Base-by-base conservation (phyloP, 768 basidiomycete species). In the Russula lepida region DNA sequence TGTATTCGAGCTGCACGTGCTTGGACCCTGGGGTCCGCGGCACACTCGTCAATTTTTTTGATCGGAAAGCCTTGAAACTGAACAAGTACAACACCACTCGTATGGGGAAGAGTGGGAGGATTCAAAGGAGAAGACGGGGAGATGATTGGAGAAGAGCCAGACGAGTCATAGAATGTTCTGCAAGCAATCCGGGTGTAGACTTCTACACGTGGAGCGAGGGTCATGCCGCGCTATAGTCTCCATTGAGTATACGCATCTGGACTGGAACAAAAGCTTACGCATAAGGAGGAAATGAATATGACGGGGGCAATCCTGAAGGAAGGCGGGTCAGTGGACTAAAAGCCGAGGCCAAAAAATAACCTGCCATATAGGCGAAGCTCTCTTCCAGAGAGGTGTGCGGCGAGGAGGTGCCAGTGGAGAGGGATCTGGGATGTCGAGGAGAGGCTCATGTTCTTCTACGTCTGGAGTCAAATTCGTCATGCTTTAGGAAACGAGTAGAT, bases 1-100 rank as follows among this genome's bases (percentile, higher is more conserved):
- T 65, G 66, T 32, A 66, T 66, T 19, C 66, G 64, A n/a, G 66
- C 66, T 15, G 66, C 66, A 17, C 66, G 66, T 7, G 59, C 66
- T 33, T 59, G 66, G n/a, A 66, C 66, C 39, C 53, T 50, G 15
- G 66, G 64, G 47, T 66, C 66, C 39, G 53, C 57, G 4, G 56
- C 57, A 39, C 66, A 65, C n/a, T 59, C 39, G 17, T 65, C 66
- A 49, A 49, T 49, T 23, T 6, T 30, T 44, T 53, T 55, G 51
- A 64, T 28, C 0, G 56, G 54, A 12, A 7, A 8, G 21, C 55
- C 59, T 46, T 30, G 63, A 37, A 64, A 56, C 12, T 48, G 43
- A 19, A 64, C 52, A 28, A 46, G 54, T 33, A 62, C 35, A 9
- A 19, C 46, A 13, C 27, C 32, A 17, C 44, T 28, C 37, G 60